phyloP scores from a whole-genome alignment of 176 grass and related monocot genomes.

The Metroxylon sagu region DNA sequence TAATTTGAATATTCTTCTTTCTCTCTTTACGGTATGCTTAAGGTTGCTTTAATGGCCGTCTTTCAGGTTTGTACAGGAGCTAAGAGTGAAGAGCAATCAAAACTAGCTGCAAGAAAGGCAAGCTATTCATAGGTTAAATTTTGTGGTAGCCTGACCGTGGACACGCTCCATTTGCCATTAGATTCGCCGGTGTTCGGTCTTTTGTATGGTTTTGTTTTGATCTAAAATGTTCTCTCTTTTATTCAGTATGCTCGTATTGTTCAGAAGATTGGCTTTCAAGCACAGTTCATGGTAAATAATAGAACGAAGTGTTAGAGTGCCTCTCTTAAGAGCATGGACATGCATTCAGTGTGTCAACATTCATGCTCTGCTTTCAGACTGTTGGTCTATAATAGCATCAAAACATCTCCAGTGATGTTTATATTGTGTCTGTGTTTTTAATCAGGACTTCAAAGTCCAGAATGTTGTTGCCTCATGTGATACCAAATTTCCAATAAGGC shows the following conservation, averaged over 20 bases:
- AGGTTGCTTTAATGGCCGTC: background rate
- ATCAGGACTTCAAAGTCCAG: background rate
- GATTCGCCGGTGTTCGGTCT: background rate
- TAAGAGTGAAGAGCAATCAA: slow-evolving; percentile 7
- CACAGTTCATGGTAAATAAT: slow-evolving; percentile 78
- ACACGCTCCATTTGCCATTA: no score
- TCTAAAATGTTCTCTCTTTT: background rate
- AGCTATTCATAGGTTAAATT: background rate
- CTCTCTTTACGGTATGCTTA: no score
- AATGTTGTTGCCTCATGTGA: background rate
- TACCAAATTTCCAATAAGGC: background rate
- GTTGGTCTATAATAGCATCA: background rate
- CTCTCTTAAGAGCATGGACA: no score
- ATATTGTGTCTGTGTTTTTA: background rate
- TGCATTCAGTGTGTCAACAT: no score
- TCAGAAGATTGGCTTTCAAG: slow-evolving; percentile 93
- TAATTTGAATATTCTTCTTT: no score
- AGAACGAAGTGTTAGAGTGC: no score
- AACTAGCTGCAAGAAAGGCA: slow-evolving; percentile 7
- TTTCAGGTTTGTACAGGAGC: slow-evolving; percentile 9
- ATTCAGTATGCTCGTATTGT: slow-evolving; percentile 95
- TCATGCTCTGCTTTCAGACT: no score
- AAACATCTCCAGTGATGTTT: background rate
- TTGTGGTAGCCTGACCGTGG: no score
- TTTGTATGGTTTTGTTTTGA: background rate